Evolutionary conservation across 495 filamentous ascomycete species (phyloP).

Genomic region (Tuber borchii): DNA sequence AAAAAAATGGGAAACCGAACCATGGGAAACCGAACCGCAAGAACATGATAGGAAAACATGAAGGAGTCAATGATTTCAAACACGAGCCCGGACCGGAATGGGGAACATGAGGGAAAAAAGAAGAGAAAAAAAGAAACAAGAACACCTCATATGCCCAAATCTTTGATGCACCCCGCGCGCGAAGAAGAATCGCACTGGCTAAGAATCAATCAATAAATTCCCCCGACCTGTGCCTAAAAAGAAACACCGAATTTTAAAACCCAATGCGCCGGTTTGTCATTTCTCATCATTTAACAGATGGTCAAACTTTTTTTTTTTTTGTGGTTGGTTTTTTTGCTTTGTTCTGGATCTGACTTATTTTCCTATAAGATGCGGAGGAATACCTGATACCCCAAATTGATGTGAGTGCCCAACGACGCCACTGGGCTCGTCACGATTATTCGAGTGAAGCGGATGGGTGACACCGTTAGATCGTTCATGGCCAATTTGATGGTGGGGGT

Average conservation of each 20-base stretch:
- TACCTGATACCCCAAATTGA: neutral
- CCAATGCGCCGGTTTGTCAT: conserved; percentile 40
- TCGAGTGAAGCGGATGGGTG: neutral
- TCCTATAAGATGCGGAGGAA: conserved; percentile 4
- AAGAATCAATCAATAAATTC: conserved; percentile 36
- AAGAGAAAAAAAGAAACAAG: conserved; percentile 25
- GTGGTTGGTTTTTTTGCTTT: neutral
- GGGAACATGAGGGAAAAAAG: conserved; percentile 11
- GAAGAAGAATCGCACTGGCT: conserved; percentile 32
- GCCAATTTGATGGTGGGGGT: neutral
- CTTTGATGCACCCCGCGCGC: conserved; percentile 29
- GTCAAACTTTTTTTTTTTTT: conserved; percentile 6
- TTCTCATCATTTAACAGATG: conserved; percentile 33
- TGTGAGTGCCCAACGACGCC: neutral
- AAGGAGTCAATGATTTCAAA: conserved; percentile 15
- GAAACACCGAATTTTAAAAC: conserved; percentile 41
- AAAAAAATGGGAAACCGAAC: neutral
- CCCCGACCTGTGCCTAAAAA: conserved; percentile 34
- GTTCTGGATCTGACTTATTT: neutral
- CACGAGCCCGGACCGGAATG: conserved; percentile 1
- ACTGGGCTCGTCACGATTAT: neutral
- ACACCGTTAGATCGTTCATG: conserved; percentile 3
- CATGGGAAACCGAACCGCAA: neutral
- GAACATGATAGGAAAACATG: conserved; percentile 5
- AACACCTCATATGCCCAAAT: conserved; percentile 34